These are phyloP conservation scores for Pseudocercospora eumusae DNA, from an alignment of 2,329 filamentous ascomycete genomes.

Conservation along the genomic window DNA sequence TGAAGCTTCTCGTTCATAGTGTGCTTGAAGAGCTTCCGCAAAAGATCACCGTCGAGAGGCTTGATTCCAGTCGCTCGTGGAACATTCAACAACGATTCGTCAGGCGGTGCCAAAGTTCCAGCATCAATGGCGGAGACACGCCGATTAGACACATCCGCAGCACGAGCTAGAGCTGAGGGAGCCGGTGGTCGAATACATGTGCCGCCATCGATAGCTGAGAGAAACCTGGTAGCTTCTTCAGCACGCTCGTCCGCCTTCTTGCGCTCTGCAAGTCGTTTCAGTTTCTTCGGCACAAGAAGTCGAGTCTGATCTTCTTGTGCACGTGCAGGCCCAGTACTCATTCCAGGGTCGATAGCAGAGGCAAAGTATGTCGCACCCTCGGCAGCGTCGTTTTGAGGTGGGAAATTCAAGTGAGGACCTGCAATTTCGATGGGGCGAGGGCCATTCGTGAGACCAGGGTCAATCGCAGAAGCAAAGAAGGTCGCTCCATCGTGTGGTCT, in stretches of 20 bases:
- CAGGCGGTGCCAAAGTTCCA: background rate
- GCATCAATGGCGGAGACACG: background rate
- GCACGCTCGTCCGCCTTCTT: background rate
- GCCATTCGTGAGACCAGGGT: background rate
- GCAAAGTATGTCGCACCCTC: slow-evolving; percentile 1
- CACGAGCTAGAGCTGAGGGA: background rate
- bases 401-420: background rate
- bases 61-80: slow-evolving; percentile 15
- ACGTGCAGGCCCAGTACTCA: background rate
- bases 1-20: slow-evolving; percentile 28
- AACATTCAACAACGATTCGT: background rate
- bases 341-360: slow-evolving; percentile 1
- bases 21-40: slow-evolving; percentile 26
- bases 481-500: background rate
- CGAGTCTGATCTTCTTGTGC: background rate
- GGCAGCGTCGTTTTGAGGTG: background rate
- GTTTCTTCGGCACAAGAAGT: background rate
- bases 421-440: background rate
- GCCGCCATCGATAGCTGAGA: background rate
- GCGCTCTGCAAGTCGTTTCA: background rate
- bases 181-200: background rate
- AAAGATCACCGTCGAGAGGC: slow-evolving; percentile 20
- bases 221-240: background rate
- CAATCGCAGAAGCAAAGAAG: background rate
- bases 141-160: background rate